A percentile compares a stretch with the other conserved stretches of the same genome.
phyloP scores from a whole-genome alignment of 352 stramenopile species.

The Phytophthora rubi region DNA sequence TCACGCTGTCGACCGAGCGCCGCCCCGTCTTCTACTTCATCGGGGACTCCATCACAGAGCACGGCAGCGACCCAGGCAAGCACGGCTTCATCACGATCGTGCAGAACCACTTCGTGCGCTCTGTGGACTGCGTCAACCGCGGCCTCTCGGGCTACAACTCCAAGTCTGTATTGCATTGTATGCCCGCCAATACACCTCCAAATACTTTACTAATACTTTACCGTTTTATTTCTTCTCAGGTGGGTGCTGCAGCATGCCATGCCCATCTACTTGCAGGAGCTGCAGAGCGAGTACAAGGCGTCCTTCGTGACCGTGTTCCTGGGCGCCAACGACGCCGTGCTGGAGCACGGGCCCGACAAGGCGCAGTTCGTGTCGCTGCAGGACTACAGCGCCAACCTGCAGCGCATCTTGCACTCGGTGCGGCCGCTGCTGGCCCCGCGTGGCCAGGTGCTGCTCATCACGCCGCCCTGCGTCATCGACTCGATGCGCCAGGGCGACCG shows the following conservation, averaged over 20 bases:
- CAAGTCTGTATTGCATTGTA: conserved; percentile 26
- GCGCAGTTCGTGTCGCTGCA: conserved; percentile 56
- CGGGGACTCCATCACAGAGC: conserved; percentile 73
- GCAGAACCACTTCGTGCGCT: conserved; percentile 59
- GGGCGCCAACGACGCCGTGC: conserved; percentile 68
- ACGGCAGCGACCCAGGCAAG: conserved; percentile 37
- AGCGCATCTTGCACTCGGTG: conserved; percentile 38
- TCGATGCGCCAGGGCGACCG: conserved; percentile 44
- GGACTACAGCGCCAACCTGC: conserved; percentile 54
- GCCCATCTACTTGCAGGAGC: conserved; percentile 43
- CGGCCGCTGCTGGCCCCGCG: conserved; percentile 26
- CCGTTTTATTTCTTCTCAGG: conserved; percentile 12
- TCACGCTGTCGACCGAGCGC: conserved; percentile 29
- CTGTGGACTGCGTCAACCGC: conserved; percentile 61
- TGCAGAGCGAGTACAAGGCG: conserved; percentile 37
- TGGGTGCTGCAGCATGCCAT: conserved; percentile 46
- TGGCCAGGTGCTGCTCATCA: conserved; percentile 43
- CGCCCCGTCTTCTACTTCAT: conserved; percentile 56
- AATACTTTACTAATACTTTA: background rate
- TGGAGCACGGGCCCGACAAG: conserved; percentile 39
- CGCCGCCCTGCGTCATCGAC: conserved; percentile 49
- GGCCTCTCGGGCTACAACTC: conserved; percentile 68
- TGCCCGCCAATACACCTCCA: background rate
- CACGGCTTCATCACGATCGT: conserved; percentile 56
- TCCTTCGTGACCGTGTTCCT: conserved; percentile 61